These are phyloP conservation scores for Avena atlantica DNA, from an alignment of 176 grass and related monocot genomes.

Conservation along the genomic window DNA sequence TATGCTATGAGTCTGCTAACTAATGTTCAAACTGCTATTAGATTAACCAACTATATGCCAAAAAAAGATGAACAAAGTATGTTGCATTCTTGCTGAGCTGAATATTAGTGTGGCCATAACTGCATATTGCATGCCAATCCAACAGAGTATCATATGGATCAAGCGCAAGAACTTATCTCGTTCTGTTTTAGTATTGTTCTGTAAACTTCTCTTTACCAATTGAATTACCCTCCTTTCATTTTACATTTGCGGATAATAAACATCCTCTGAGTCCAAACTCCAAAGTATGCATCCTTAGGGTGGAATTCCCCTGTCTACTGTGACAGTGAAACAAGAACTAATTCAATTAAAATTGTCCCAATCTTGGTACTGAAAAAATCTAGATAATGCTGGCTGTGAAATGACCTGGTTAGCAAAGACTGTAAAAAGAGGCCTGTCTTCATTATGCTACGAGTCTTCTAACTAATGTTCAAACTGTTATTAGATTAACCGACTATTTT, in stretches of 20 bases:
- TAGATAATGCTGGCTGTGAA: background rate
- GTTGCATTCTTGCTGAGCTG: no score
- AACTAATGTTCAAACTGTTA: background rate
- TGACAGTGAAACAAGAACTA: background rate
- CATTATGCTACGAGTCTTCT: background rate
- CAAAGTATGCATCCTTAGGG: background rate
- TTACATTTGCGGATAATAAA: slow-evolving; percentile 7
- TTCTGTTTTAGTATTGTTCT: background rate
- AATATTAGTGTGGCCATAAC: no score
- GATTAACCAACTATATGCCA: background rate
- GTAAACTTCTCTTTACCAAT: background rate
- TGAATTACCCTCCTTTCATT: background rate
- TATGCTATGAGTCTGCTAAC: background rate
- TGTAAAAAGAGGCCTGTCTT: background rate
- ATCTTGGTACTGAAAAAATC: background rate
- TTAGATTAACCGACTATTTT: background rate
- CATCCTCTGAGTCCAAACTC: background rate
- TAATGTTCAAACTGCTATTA: background rate
- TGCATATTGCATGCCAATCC: no score
- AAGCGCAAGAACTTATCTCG: background rate
- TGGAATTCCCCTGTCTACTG: background rate
- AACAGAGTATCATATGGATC: background rate
- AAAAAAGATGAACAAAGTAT: no score
- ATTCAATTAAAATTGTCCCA: background rate
- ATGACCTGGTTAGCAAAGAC: background rate